Base-by-base conservation (phyloP, 495 filamentous ascomycete species). In the Symbiotaphrina buchneri region DNA sequence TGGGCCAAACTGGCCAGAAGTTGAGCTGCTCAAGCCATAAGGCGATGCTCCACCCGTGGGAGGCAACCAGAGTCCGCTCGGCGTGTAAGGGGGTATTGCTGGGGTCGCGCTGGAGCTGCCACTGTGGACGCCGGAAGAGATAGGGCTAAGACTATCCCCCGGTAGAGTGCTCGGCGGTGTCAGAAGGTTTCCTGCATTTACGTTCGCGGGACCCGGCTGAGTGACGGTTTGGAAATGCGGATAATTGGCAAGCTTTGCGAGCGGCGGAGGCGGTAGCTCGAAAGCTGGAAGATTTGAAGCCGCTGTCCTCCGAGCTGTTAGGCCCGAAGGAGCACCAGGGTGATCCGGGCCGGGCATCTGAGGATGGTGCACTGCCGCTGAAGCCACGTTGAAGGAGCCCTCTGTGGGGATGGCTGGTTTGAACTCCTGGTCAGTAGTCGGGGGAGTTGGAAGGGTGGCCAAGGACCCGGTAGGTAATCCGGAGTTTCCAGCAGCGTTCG, bases 141-240 rank as follows among this genome's bases (percentile, higher is more conserved):
- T 46, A 16, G 71, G 67, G 42, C 61, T 70, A 30, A 73, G 47
- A 22, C 60, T 57, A 36, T 83, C 76, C 31, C 59, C 59, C n/a
- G 65, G 54, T 21, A 70, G 55, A 46, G 59, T 65, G 28, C 63
- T 61, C 35, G 68, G 70, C 18, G 68, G 65, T 4, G 68, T 77
- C 33, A 71, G 49, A 18, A 74, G 56, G 36, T 63, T 74, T 39
- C 60, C 65, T 34, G 64, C 63, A 39, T 60, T 66, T 34, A 66
- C 58, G 33, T 52, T 40, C 19, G 52, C 39, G 38, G 52, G 39
- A 33, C 46, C 39, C 31, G 44, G 46, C 47, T 68, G 44, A 47
- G 48, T 33, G 48, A 58, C 44, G 48, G 54, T 43, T 34, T n/a
- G n/a, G n/a, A n/a, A n/a, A 56, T 46, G 52, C 39, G 47, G 49